These are phyloP conservation scores for Volvariella volvacea DNA, from an alignment of 1,284 basidiomycete species.

Conservation along the genomic window DNA sequence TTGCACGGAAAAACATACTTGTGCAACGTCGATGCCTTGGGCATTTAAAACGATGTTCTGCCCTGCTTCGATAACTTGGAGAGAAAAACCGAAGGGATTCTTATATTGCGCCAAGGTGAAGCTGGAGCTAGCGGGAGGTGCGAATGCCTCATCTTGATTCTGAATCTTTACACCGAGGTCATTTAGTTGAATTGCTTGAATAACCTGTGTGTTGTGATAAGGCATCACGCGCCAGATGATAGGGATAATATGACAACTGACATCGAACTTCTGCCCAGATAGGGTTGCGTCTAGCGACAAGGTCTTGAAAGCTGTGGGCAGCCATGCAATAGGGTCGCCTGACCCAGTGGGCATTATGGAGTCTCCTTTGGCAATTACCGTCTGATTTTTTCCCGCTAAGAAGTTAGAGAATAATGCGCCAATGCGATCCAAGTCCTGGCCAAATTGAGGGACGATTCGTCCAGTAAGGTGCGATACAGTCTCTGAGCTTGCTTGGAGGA, in stretches of 20 bases:
- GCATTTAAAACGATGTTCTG: conserved; percentile 49
- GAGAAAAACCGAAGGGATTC: conserved; percentile 74
- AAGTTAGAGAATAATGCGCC: conserved; percentile 66
- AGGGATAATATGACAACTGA: conserved; percentile 17
- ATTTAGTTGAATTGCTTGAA: conserved; percentile 57
- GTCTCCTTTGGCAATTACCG: conserved; percentile 53
- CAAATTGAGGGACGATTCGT: conserved; percentile 56
- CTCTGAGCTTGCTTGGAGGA: no score
- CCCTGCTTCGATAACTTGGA: conserved; percentile 56
- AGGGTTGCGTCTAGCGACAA: conserved; percentile 57
- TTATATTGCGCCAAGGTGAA: conserved; percentile 60
- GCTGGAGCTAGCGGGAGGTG: conserved; percentile 54
- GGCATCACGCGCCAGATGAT: conserved; percentile 1
- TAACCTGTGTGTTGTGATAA: conserved; percentile 36
- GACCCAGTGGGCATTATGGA: conserved; percentile 55
- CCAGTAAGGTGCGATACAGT: conserved; percentile 54
- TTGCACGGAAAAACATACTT: conserved; percentile 31
- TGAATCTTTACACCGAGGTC: conserved; percentile 56
- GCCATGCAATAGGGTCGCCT: conserved; percentile 48
- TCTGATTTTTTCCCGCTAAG: conserved; percentile 61
- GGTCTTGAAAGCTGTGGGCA: conserved; percentile 66
- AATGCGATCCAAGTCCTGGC: conserved; percentile 45
- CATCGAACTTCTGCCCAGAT: conserved; percentile 53
- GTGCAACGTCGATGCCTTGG: conserved; percentile 47
- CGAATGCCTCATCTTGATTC: conserved; percentile 45